A percentile compares a stretch with the other conserved stretches of the same genome.
phyloP scores from a whole-genome alignment of 2,329 filamentous ascomycete genomes.

The Hymenoscyphus infarciens region DNA sequence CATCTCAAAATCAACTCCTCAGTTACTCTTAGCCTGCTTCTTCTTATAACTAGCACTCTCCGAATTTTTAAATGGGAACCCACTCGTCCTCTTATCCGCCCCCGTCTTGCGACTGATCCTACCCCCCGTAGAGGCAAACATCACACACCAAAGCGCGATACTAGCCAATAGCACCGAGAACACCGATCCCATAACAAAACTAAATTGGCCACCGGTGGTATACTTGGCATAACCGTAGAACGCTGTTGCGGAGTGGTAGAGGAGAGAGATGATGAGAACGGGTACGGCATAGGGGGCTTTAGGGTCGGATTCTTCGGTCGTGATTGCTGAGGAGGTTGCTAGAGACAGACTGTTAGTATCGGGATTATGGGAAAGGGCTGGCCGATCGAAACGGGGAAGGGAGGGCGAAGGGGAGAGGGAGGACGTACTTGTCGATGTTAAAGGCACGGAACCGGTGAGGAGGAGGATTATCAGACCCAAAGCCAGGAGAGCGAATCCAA shows the following conservation, averaged over 20 bases:
- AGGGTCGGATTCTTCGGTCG: conserved; percentile 44
- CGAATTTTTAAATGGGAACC: conserved; percentile 61
- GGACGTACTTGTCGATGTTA: conserved; percentile 42
- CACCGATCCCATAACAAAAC: conserved; percentile 50
- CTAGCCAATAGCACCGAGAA: conserved; percentile 48
- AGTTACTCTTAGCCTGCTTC: conserved; percentile 14
- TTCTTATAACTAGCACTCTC: conserved; percentile 39
- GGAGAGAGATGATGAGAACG: conserved; percentile 53
- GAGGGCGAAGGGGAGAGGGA: conserved; percentile 1
- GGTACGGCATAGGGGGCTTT: conserved; percentile 56
- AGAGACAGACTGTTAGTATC: conserved; percentile 11
- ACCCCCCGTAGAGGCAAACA: conserved; percentile 48
- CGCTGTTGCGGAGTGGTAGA: conserved; percentile 54
- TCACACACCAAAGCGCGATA: conserved; percentile 56
- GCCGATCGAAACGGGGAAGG: too few relatives aligned
- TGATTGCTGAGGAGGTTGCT: conserved; percentile 36
- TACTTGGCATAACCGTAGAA: conserved; percentile 60
- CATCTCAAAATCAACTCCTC: background rate
- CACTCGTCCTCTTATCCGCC: conserved; percentile 62
- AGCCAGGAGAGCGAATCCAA: conserved; percentile 56
- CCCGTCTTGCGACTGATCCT: conserved; percentile 60
- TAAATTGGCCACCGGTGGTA: conserved; percentile 45
- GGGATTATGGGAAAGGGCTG: background rate
- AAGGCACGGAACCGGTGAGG: conserved; percentile 60
- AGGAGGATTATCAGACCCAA: conserved; percentile 55